Base-by-base conservation (phyloP, 1,139 yeast species). In the Magnusiomyces tetraspermus region DNA sequence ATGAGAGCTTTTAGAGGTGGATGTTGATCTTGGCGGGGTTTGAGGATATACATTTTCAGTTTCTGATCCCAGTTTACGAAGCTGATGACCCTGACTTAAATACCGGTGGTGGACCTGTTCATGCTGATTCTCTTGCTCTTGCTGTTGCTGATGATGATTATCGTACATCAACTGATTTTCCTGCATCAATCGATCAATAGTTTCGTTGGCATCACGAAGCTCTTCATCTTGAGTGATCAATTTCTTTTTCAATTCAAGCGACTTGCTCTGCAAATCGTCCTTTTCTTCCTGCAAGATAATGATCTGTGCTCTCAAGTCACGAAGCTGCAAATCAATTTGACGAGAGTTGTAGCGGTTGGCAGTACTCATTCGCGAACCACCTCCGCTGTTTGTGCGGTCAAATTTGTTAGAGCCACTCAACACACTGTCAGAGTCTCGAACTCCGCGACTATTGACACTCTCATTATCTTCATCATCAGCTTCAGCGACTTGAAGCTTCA, bases 301-400 rank as follows among this genome's bases (percentile, higher is more conserved):
- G 61, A 88, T 73, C 65, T 87, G 95, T 1, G 96, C 95, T 61
- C 87, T 86, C 62, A 88, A 72, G 62, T 88, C 96, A 62, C 85
- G 82, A 46, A 88, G 76, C 67, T 83, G 86, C 73, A 87, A 75
- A 59, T 83, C 85, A 63, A 77, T 83, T 60, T 85, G 90, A 42
- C 87, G 87, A 59, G 76, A 78, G 54, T 80, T 74, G 51, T 59
- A 53, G 30, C 53, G 52, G 21, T 52, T 54, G 6, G 42, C 31
- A 6, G 51, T 47, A n/a, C 49, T 52, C 22, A 47, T 15, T 13
- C 53, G 51, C 17, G 50, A 54, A 46, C 48, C 52, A 37, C 51
- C 33, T 8, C 40, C 40, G 15, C 42, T 38, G n/a, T 17, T 17
- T 5, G n/a, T 15, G 5, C 42, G 42, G 6, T 38, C 42, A 38